Evolutionary conservation across 2,329 filamentous ascomycete genomes (phyloP), one percentile per base, ranked within the genome.

Genomic region (Xylariaceae sp.): DNA sequence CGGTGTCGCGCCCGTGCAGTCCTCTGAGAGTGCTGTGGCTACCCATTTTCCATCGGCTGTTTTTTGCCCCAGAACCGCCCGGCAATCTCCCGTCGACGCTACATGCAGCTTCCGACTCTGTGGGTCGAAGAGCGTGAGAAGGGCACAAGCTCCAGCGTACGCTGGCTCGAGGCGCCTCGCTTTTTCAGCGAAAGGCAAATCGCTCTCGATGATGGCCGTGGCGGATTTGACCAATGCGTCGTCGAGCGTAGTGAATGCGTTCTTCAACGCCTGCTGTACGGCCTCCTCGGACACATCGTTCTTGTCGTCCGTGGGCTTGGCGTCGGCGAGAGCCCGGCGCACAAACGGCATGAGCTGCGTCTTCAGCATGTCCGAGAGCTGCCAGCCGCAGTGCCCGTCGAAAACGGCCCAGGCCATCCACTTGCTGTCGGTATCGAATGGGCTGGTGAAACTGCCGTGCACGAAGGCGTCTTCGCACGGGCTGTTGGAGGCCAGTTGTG

Each of bases 1-100:
- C 44, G 74, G 61, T 60, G 88, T 90, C 65, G 81, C 81, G 39
- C 87, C 87, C 0, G 85, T 89, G 66, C 90, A 88, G 69, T 91
- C 88, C 11, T 77, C 72, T 9, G 86, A 88, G 14, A 91, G 76
- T 1, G 82, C 75, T 5, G 79, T 76, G 0, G 79, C 76, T 2
- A 77, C 70, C 76, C 86, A 89, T 17, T 71, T 75, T 0, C 76
- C 73, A 7, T 76, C 67, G 0, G 88, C 87, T 1, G 52, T 44
- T 39, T 54, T 51, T 23, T 55, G 53, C 8, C 62, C 62, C 14
- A 64, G 28, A 7, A 64, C 62, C 5, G 62, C 62, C 12, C 62
- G 62, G 52, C 73, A 89, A 72, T 91, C 87, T 0, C 88, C 88
- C 0, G 83, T 83, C 60, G 85, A 87, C 0, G 88, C 88, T 2